Conservation (phyloP, 768 basidiomycete species). For the Auriscalpium microsporum region DNA sequence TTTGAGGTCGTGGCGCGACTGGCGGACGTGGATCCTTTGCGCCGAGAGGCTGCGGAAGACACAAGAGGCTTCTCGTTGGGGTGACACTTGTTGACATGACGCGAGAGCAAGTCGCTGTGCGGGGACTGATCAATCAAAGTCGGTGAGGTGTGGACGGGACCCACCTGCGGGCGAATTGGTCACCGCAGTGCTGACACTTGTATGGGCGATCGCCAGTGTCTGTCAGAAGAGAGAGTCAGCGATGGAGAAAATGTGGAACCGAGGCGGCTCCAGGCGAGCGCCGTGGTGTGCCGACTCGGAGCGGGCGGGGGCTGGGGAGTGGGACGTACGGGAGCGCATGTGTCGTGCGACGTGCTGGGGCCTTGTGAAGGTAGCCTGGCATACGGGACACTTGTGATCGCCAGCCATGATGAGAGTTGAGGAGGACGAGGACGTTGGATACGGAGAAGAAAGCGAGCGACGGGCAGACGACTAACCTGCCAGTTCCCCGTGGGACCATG, state of each 20-base stretch:
- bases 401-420: constrained; percentile 48
- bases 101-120: constrained; percentile 69
- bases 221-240: constrained; percentile 23
- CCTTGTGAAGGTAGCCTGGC: constrained; percentile 79
- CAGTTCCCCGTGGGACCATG: not conserved
- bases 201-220: constrained; percentile 88
- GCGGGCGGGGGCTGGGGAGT: constrained; percentile 7
- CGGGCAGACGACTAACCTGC: not conserved
- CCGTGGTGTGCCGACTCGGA: not conserved
- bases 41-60: constrained; percentile 35
- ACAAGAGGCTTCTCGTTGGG: constrained; percentile 56
- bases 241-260: not conserved
- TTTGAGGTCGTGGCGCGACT: constrained; percentile 72
- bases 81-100: constrained; percentile 86
- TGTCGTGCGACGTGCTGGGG: constrained; percentile 87
- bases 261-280: constrained; percentile 7
- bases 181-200: constrained; percentile 81
- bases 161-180: constrained; percentile 83
- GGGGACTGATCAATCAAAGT: not conserved
- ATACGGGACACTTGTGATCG: constrained; percentile 83
- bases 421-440: not conserved
- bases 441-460: not conserved
- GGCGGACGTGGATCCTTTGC: constrained; percentile 59
- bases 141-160: constrained; percentile 7
- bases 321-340: constrained; percentile 79